These are phyloP conservation scores for Penicillium sp. DNA, from an alignment of 2,329 filamentous ascomycete species.

Conservation along the genomic window DNA sequence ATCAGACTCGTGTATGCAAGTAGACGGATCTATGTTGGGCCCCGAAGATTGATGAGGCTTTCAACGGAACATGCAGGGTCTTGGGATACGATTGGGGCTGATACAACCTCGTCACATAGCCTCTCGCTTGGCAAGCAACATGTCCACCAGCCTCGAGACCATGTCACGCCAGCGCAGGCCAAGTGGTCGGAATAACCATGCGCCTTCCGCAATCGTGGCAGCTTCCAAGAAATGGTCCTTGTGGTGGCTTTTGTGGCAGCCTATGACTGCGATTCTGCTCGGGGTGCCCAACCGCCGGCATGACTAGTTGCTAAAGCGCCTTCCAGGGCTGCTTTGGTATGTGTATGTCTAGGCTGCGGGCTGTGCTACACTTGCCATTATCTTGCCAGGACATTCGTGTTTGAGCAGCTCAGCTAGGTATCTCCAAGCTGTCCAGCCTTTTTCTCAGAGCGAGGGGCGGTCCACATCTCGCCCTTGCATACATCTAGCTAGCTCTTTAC, in stretches of 20 bases:
- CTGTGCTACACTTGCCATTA: neutral
- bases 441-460: neutral
- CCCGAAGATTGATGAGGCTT: neutral
- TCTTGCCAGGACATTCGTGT: neutral
- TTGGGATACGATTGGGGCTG: neutral
- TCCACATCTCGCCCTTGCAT: slow-evolving; percentile 7
- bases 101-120: neutral
- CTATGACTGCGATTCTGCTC: neutral
- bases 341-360: neutral
- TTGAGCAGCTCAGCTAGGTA: neutral
- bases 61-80: neutral
- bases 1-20: neutral
- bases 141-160: neutral
- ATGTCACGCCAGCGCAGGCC: slow-evolving; percentile 2
- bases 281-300: neutral
- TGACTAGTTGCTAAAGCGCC: neutral
- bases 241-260: neutral
- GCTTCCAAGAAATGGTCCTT: neutral
- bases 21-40: neutral
- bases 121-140: neutral
- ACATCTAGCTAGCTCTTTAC: neutral
- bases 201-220: neutral
- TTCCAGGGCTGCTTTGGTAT: neutral
- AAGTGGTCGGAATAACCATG: slow-evolving; percentile 3
- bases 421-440: neutral